These are phyloP conservation scores for Bisporella sp. DNA, from an alignment of 2,329 filamentous ascomycete genomes.

Conservation along the genomic window DNA sequence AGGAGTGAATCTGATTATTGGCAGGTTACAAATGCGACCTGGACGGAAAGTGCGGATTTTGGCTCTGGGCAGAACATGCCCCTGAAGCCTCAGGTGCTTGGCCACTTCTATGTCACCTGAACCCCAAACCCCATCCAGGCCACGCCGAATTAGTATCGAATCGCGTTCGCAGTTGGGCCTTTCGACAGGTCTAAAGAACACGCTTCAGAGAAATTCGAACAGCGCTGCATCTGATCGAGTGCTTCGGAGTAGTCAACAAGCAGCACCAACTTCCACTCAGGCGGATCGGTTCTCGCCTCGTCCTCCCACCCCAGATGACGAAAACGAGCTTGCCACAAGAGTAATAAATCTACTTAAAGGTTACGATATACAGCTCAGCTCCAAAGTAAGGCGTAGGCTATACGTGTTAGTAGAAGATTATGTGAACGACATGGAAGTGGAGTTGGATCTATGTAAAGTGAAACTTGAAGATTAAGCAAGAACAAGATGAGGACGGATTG, in stretches of 20 bases:
- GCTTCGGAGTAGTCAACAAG: neutral
- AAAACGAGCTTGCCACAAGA: neutral
- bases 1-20: neutral
- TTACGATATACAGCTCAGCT: neutral
- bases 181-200: neutral
- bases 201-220: neutral
- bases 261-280: neutral
- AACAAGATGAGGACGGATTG: neutral
- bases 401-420: neutral
- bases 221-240: neutral
- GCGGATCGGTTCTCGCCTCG: neutral
- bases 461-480: neutral
- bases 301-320: neutral
- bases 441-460: neutral
- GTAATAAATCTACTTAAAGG: neutral
- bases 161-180: neutral
- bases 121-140: neutral
- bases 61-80: neutral
- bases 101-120: neutral
- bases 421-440: neutral
- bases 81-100: neutral
- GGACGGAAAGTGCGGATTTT: neutral
- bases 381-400: neutral
- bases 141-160: neutral
- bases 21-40: neutral